A percentile compares a stretch with the other conserved stretches of the same genome.
Evolutionary conservation across 2,329 filamentous ascomycete species (phyloP).

Genomic region (Diaporthe capsici): DNA sequence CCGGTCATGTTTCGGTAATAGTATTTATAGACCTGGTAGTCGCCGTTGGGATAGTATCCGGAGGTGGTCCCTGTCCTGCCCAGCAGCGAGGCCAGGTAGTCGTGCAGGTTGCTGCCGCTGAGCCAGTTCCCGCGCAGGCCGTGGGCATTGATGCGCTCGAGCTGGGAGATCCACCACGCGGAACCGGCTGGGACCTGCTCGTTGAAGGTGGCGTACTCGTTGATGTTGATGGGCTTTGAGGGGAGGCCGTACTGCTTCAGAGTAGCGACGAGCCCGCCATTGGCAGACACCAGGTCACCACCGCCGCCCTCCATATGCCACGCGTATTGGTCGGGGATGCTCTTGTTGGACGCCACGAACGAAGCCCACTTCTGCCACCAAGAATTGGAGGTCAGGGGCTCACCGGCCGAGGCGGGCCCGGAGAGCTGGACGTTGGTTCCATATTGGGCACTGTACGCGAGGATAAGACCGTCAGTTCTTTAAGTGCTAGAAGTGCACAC

Average conservation of each 20-base stretch:
- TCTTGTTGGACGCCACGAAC: slow-evolving; percentile 53
- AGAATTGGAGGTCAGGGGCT: slow-evolving; percentile 50
- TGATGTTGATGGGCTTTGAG: slow-evolving; percentile 58
- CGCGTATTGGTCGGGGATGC: slow-evolving; percentile 59
- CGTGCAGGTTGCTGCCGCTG: slow-evolving; percentile 56
- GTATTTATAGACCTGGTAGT: slow-evolving; percentile 63
- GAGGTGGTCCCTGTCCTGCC: slow-evolving; percentile 45
- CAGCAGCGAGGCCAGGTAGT: slow-evolving; percentile 59
- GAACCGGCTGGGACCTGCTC: slow-evolving; percentile 58
- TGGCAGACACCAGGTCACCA: slow-evolving; percentile 48
- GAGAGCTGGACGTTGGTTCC: slow-evolving; percentile 48
- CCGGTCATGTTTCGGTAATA: slow-evolving; percentile 61
- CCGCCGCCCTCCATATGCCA: slow-evolving; percentile 56
- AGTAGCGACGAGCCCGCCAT: slow-evolving; percentile 47
- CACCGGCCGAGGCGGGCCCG: slow-evolving; percentile 55
- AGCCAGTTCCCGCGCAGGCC: slow-evolving; percentile 63
- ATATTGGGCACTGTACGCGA: slow-evolving; percentile 9
- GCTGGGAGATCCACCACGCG: slow-evolving; percentile 61
- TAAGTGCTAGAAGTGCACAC: neutral
- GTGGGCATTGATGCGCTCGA: slow-evolving; percentile 59
- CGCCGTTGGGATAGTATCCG: slow-evolving; percentile 45
- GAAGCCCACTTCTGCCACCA: slow-evolving; percentile 58
- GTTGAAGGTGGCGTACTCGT: slow-evolving; percentile 59
- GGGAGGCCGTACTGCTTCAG: slow-evolving; percentile 50
- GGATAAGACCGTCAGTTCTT: neutral